phyloP scores from a whole-genome alignment of 139 green algal species.

The Monoraphidium neglectum region DNA sequence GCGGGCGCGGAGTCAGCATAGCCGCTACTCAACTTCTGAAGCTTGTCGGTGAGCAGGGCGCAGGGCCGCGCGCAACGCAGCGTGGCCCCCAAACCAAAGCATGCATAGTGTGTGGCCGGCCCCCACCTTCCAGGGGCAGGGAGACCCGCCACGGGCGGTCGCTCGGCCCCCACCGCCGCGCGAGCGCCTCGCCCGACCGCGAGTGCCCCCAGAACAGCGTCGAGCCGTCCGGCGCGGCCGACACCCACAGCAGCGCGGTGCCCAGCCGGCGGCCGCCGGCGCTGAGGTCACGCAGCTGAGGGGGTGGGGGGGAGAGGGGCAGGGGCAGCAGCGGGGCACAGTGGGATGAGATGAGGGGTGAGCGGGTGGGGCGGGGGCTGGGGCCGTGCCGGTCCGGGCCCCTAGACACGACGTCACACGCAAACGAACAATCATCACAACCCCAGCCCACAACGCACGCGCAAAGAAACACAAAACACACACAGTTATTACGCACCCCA shows the following conservation, averaged over 20 bases:
- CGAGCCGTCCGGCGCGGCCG: conserved; percentile 45
- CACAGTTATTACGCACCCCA: background rate
- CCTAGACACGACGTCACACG: too few species aligned
- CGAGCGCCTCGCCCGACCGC: conserved; percentile 10
- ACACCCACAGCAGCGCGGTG: conserved; percentile 29
- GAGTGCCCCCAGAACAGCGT: conserved; percentile 51
- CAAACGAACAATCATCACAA: too few species aligned
- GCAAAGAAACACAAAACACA: too few species aligned
- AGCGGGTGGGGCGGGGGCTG: too few species aligned
- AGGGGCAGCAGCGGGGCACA: background rate
- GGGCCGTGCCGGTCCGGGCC: too few species aligned
- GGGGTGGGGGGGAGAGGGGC: background rate
- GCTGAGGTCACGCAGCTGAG: background rate
- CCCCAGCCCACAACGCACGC: too few species aligned
- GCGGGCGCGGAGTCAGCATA: too few species aligned
- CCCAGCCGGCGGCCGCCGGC: conserved; percentile 22
- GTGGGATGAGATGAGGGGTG: background rate
- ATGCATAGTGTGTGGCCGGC: background rate
- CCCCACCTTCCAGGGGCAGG: conserved; percentile 33
- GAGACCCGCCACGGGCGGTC: conserved; percentile 17
- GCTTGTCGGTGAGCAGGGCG: too few species aligned
- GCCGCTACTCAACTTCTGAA: too few species aligned
- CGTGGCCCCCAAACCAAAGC: background rate
- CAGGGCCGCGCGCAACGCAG: too few species aligned
- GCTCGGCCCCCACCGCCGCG: conserved; percentile 6